Conservation (phyloP, 768 basidiomycete genomes). For the Mycena vulgaris region DNA sequence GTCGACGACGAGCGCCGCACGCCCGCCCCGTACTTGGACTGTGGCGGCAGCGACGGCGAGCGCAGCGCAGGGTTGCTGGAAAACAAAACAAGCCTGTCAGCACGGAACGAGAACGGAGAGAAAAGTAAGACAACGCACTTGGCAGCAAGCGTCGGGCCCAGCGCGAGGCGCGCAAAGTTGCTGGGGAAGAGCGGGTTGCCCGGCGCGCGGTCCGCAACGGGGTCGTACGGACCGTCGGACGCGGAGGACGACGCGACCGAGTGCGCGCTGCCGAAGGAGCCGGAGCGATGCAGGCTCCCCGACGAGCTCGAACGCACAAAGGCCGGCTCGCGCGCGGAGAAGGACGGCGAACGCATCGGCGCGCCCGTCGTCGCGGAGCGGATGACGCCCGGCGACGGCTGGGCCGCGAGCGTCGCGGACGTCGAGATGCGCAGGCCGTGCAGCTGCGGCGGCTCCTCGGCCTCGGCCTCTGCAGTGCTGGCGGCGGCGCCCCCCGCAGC, state of each 20-base stretch:
- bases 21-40: conserved; percentile 17
- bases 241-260: conserved; percentile 24
- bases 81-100: background rate
- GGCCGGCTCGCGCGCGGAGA: conserved; percentile 46
- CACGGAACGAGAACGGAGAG: background rate
- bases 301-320: conserved; percentile 25
- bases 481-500: conserved; percentile 37
- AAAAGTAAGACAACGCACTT: conserved; percentile 48
- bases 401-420: conserved; percentile 33
- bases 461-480: conserved; percentile 19
- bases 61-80: conserved; percentile 43
- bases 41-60: conserved; percentile 40
- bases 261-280: conserved; percentile 36
- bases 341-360: conserved; percentile 43
- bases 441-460: conserved; percentile 56
- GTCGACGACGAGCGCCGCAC: conserved; percentile 31
- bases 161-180: conserved; percentile 79
- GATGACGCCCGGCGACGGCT: conserved; percentile 40
- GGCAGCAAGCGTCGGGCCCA: conserved; percentile 75
- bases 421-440: conserved; percentile 73
- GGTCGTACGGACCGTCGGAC: conserved; percentile 58
- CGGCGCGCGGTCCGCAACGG: conserved; percentile 74
- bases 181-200: conserved; percentile 88
- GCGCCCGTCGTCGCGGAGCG: conserved; percentile 34
- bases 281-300: conserved; percentile 34